Evolutionary conservation across 306 rosid genomes (phyloP).

Genomic region (Ormosia semicastrata): DNA sequence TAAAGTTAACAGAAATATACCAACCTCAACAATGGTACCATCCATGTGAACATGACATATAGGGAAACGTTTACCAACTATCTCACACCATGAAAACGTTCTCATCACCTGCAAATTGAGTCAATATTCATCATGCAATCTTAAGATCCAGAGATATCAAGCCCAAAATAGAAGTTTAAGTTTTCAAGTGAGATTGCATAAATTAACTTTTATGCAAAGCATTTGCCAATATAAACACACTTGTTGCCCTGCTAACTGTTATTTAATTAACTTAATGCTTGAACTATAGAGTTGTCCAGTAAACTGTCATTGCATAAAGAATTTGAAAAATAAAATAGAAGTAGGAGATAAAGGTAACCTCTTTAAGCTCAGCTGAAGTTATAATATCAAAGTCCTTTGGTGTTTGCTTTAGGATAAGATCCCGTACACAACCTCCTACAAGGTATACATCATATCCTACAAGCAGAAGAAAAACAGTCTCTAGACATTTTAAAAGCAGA

Average conservation of each 20-base stretch:
- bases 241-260: background rate
- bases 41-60: slow-evolving; percentile 74
- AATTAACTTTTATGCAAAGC: background rate
- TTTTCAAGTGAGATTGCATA: background rate
- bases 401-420: slow-evolving; percentile 38
- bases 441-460: slow-evolving; percentile 46
- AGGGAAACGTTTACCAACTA: slow-evolving; percentile 71
- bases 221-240: slow-evolving; percentile 4
- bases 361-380: slow-evolving; percentile 72
- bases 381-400: slow-evolving; percentile 43
- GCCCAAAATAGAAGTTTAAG: slow-evolving; percentile 7
- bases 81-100: slow-evolving; percentile 76
- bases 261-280: background rate
- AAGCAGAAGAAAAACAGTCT: background rate
- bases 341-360: slow-evolving; percentile 44
- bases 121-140: background rate
- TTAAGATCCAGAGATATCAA: slow-evolving; percentile 2
- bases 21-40: slow-evolving; percentile 63
- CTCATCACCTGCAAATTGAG: slow-evolving; percentile 57
- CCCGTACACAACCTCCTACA: slow-evolving; percentile 44
- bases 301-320: background rate
- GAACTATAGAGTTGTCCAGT: background rate
- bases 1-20: slow-evolving; percentile 5
- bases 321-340: background rate
- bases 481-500: background rate